These are phyloP conservation scores for Pleurotus eryngii DNA, from an alignment of 768 basidiomycete genomes.

Conservation along the genomic window DNA sequence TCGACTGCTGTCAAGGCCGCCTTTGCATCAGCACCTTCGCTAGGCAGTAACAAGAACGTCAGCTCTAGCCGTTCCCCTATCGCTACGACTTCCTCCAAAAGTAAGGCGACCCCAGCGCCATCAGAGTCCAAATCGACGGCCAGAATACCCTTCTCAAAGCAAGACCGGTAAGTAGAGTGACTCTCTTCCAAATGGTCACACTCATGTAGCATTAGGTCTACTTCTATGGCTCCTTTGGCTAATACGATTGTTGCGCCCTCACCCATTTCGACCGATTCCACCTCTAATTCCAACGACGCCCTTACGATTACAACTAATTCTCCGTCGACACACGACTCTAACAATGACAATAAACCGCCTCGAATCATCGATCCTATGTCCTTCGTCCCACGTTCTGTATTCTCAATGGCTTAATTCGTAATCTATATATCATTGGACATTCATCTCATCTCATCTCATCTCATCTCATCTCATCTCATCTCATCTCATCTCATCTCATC, in stretches of 20 bases:
- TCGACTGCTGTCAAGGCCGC: constrained; percentile 30
- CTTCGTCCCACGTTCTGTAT: constrained; percentile 66
- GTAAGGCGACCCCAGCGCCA: constrained; percentile 13
- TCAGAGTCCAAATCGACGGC: constrained; percentile 10
- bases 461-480: too few relatives aligned
- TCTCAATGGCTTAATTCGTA: constrained; percentile 55
- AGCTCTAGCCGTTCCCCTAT: constrained; percentile 17
- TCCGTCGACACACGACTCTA: constrained; percentile 33
- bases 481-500: too few relatives aligned
- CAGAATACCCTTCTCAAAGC: constrained; percentile 39
- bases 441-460: too few relatives aligned
- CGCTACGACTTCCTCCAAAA: constrained; percentile 12
- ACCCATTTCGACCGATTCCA: constrained; percentile 16
- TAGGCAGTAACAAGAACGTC: constrained; percentile 13
- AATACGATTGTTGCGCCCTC: constrained; percentile 11
- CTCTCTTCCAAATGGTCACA: constrained; percentile 33
- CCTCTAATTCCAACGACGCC: constrained; percentile 18
- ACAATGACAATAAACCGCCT: constrained; percentile 11
- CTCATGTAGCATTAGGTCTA: constrained; percentile 65
- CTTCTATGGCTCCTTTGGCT: constrained; percentile 21
- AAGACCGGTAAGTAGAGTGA: constrained; percentile 61
- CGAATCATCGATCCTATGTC: constrained; percentile 41
- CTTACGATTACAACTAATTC: constrained; percentile 13
- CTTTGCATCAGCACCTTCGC: constrained; percentile 19
- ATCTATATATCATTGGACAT: not conserved